Evolutionary conservation across 31 red algal species (phyloP).

Genomic region (Pterothamnion heteromorphum): DNA sequence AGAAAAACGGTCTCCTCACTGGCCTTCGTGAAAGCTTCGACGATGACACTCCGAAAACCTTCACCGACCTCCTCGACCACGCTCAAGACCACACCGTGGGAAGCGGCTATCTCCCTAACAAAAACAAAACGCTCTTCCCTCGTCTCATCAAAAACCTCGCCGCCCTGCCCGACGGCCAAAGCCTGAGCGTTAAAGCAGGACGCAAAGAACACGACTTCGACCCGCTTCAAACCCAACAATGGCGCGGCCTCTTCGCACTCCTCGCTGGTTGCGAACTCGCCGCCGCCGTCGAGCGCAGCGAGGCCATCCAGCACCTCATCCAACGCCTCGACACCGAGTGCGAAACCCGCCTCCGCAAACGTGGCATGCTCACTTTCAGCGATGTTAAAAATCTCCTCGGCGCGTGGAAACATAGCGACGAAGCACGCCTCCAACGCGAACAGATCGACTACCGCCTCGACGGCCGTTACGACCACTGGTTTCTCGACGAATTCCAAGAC

Average conservation of each 20-base stretch:
- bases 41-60: background rate
- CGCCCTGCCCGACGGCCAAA: no score
- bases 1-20: background rate
- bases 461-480: conserved; percentile 18
- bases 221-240: no score
- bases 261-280: background rate
- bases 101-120: no score
- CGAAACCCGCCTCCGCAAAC: background rate
- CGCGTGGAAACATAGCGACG: background rate
- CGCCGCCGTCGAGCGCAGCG: background rate
- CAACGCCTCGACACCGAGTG: background rate
- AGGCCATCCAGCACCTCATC: background rate
- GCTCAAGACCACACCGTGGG: background rate
- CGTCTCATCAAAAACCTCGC: no score
- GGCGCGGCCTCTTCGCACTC: background rate
- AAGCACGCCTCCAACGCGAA: background rate
- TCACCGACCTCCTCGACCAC: background rate
- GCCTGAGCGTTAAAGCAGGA: no score
- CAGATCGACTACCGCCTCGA: background rate
- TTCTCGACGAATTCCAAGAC: conserved; percentile 13
- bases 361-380: background rate
- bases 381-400: background rate
- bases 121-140: no score
- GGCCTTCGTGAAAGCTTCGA: background rate
- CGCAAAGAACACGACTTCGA: no score